A percentile compares a stretch with the other conserved stretches of the same genome.
Evolutionary conservation across 2,329 filamentous ascomycete genomes (phyloP).

Genomic region (Trematosphaeria pertusa): DNA sequence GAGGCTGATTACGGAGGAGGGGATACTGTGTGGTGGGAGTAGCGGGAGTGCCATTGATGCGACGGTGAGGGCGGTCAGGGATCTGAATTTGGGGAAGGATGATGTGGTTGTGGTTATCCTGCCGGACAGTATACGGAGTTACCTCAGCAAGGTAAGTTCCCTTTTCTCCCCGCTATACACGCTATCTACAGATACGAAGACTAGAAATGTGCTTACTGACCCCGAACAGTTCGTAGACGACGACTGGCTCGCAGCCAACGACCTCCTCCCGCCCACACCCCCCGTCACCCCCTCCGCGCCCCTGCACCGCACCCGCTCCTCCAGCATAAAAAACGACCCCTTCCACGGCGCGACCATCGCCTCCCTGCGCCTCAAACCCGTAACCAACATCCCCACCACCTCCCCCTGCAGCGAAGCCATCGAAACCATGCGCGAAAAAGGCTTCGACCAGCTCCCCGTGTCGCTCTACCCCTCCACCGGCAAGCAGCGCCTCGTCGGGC

Average conservation of each 20-base stretch:
- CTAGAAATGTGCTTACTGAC: no score
- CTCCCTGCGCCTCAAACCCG: conserved; percentile 86
- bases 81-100: conserved; percentile 77
- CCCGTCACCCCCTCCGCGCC: conserved; percentile 40
- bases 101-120: conserved; percentile 91
- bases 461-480: conserved; percentile 64
- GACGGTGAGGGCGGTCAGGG: conserved; percentile 76
- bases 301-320: conserved; percentile 47
- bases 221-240: conserved; percentile 96
- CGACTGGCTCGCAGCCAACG: conserved; percentile 97
- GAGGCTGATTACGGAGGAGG: conserved; percentile 90
- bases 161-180: not conserved
- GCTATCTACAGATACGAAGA: no score
- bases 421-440: conserved; percentile 97
- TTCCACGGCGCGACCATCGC: conserved; percentile 82
- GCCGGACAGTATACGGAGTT: conserved; percentile 96
- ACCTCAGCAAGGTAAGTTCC: conserved; percentile 77
- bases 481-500: conserved; percentile 78
- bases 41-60: conserved; percentile 92
- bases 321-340: conserved; percentile 63
- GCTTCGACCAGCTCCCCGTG: conserved; percentile 96
- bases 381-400: conserved; percentile 79
- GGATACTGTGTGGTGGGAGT: conserved; percentile 89
- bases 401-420: conserved; percentile 85
- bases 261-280: conserved; percentile 74